These are phyloP conservation scores for Sphaerulina vaccinii DNA, from an alignment of 2,329 filamentous ascomycete genomes.

Conservation along the genomic window DNA sequence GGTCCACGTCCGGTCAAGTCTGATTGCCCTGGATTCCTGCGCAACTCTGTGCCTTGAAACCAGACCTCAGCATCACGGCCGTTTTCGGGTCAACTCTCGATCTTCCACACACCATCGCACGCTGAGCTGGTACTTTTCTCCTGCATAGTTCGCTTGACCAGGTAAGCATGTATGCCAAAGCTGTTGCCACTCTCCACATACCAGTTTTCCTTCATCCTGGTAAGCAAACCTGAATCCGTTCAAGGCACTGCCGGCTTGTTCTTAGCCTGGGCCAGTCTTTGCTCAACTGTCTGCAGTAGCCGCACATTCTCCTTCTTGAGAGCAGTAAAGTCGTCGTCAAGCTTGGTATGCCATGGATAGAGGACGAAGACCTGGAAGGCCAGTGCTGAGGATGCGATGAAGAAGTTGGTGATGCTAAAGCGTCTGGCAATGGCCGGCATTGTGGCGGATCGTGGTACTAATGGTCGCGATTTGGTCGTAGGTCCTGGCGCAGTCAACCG, in stretches of 20 bases:
- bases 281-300: conserved; percentile 17
- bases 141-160: neutral
- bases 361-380: conserved; percentile 30
- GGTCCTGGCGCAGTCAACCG: no score
- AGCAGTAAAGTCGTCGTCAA: conserved; percentile 28
- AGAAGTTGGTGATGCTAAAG: conserved; percentile 28
- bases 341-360: conserved; percentile 32
- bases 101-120: no score
- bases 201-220: neutral
- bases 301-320: conserved; percentile 24
- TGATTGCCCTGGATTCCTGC: no score
- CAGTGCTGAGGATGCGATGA: conserved; percentile 27
- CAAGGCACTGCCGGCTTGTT: neutral
- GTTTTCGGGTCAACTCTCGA: no score
- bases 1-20: no score
- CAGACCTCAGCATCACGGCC: no score
- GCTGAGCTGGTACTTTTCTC: neutral
- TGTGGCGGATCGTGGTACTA: neutral
- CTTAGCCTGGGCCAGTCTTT: conserved; percentile 5
- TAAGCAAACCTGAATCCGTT: neutral
- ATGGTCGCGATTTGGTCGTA: neutral
- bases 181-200: neutral
- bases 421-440: conserved; percentile 28
- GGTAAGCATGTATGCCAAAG: neutral
- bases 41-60: no score